A percentile compares a stretch with the other conserved stretches of the same genome.
Conservation (phyloP, 2,329 filamentous ascomycete genomes). For the Hypoxylon sp. region DNA sequence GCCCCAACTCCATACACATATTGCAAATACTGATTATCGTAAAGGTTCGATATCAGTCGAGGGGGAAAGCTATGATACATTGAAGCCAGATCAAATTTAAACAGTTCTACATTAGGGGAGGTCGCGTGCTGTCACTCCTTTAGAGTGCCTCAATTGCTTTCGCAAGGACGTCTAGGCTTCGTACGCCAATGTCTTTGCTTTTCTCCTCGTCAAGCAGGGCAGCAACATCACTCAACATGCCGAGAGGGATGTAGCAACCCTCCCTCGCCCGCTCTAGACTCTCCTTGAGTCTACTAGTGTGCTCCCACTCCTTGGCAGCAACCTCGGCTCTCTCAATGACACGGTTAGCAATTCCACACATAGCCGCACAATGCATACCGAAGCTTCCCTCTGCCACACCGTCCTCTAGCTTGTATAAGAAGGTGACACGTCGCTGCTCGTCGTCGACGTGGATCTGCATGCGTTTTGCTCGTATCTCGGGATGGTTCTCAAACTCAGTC, state of each 20-base stretch:
- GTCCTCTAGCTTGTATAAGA: constrained; percentile 93
- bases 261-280: constrained; percentile 85
- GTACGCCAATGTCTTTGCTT: constrained; percentile 63
- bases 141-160: constrained; percentile 72
- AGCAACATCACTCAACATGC: constrained; percentile 88
- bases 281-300: constrained; percentile 91
- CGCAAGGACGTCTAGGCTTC: constrained; percentile 72
- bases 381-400: constrained; percentile 97
- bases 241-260: constrained; percentile 86
- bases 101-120: neutral
- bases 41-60: neutral
- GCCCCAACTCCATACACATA: constrained; percentile 27
- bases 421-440: constrained; percentile 87
- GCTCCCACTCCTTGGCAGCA: constrained; percentile 93
- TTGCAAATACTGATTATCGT: constrained; percentile 8
- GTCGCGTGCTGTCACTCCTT: neutral
- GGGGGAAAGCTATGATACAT: constrained; percentile 26
- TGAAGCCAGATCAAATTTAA: neutral
- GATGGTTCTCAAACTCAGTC: constrained; percentile 89
- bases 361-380: constrained; percentile 98
- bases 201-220: constrained; percentile 75
- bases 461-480: constrained; percentile 86
- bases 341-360: constrained; percentile 91
- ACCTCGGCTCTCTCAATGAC: constrained; percentile 90
- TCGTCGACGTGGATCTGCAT: constrained; percentile 98